phyloP scores from a whole-genome alignment of 2,329 filamentous ascomycete genomes.

The Hypomyces rosellus region DNA sequence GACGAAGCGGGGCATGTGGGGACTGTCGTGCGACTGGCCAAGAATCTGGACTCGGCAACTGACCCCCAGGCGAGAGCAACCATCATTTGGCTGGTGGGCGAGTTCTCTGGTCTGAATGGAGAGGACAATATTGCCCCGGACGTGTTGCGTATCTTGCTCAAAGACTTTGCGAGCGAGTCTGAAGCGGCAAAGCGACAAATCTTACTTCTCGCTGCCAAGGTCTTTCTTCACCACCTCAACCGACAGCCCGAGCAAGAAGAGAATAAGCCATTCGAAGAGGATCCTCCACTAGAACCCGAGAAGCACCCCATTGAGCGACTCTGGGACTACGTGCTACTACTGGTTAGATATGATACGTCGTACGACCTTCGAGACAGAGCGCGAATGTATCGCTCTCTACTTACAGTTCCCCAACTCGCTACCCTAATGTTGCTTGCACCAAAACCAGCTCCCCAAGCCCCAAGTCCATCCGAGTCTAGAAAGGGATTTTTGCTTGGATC shows the following conservation, averaged over 20 bases:
- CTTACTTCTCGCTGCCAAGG: conserved; percentile 87
- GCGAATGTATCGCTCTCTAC: conserved; percentile 77
- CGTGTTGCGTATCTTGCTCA: conserved; percentile 79
- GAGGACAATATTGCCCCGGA: conserved; percentile 90
- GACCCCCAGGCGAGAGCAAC: conserved; percentile 86
- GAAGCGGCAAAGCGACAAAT: conserved; percentile 89
- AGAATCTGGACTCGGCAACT: conserved; percentile 81
- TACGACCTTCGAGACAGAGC: conserved; percentile 92
- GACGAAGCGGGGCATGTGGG: conserved; percentile 72
- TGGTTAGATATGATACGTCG: conserved; percentile 88
- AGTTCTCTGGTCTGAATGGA: conserved; percentile 74
- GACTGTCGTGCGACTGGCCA: conserved; percentile 83
- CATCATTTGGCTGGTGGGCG: conserved; percentile 95
- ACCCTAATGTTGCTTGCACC: conserved; percentile 86
- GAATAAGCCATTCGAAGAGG: conserved; percentile 28
- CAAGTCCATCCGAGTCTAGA: conserved; percentile 79
- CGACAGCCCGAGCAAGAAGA: conserved; percentile 43
- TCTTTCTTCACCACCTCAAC: conserved; percentile 85
- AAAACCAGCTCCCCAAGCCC: conserved; percentile 86
- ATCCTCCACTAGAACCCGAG: conserved; percentile 25
- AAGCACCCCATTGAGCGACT: conserved; percentile 65
- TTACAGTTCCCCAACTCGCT: conserved; percentile 79
- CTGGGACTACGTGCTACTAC: conserved; percentile 77
- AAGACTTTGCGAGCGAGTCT: conserved; percentile 76
- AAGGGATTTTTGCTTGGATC: conserved; percentile 76